Conservation (phyloP, 2,329 filamentous ascomycete species). For the Paecilomyces formosus region DNA sequence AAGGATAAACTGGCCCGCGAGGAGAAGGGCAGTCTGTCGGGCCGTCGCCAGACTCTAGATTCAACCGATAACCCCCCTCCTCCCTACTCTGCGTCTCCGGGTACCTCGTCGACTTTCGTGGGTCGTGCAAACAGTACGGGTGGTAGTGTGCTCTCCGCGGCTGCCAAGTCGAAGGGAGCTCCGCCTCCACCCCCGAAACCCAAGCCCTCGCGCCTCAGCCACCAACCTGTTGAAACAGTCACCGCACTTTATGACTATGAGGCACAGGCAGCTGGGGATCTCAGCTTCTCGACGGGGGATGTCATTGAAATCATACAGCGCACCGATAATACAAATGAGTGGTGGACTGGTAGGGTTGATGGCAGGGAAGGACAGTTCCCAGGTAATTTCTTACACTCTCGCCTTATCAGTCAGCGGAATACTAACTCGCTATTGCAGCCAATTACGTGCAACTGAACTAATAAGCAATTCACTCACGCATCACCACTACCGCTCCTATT, state of each 20-base stretch:
- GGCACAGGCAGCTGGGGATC: slow-evolving; percentile 86
- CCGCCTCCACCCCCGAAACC: slow-evolving; percentile 66
- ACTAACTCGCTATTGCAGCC: slow-evolving; percentile 17
- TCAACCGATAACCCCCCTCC: slow-evolving; percentile 58
- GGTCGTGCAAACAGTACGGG: slow-evolving; percentile 35
- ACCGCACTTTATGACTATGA: slow-evolving; percentile 95
- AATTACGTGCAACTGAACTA: slow-evolving; percentile 30
- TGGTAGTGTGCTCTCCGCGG: slow-evolving; percentile 39
- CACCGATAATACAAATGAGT: slow-evolving; percentile 90
- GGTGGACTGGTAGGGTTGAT: slow-evolving; percentile 82
- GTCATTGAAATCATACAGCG: slow-evolving; percentile 78
- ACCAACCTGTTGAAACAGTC: slow-evolving; percentile 64
- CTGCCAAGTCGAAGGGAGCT: slow-evolving; percentile 58
- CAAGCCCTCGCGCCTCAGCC: slow-evolving; percentile 69
- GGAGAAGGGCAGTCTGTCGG: slow-evolving; percentile 24
- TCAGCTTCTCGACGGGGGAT: slow-evolving; percentile 84
- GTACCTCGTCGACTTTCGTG: slow-evolving; percentile 24
- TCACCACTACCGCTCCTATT: neutral
- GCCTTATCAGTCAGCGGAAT: neutral
- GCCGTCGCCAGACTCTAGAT: slow-evolving; percentile 32
- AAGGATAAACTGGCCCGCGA: slow-evolving; percentile 32
- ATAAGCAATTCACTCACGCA: neutral
- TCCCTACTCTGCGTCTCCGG: slow-evolving; percentile 54
- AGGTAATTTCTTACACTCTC: slow-evolving; percentile 51
- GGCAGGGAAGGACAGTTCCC: slow-evolving; percentile 88